Percentiles rank a stretch among this genome's conserved stretches.
Conservation (phyloP, 345 rosid species). For the Crucihimalaya himalaica region DNA sequence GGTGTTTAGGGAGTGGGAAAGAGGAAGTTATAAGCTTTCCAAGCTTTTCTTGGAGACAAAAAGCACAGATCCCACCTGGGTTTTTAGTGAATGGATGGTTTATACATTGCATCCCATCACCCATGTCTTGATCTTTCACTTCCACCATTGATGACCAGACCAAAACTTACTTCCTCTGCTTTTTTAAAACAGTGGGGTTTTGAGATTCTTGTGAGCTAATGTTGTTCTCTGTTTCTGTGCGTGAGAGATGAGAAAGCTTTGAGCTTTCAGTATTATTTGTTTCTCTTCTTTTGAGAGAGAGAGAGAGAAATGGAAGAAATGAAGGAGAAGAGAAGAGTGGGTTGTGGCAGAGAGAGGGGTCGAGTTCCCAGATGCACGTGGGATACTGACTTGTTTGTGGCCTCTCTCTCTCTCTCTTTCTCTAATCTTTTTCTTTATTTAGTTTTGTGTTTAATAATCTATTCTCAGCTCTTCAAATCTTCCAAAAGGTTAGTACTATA, state of each 20-base stretch:
- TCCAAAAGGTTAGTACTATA: neutral
- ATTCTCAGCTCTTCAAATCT: neutral
- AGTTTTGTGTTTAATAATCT: neutral
- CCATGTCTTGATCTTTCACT: constrained; percentile 62
- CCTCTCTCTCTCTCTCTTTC: too few species aligned
- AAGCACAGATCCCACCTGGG: constrained; percentile 98
- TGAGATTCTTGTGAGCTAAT: neutral
- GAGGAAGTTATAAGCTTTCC: constrained; percentile 95
- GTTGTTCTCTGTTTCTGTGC: neutral
- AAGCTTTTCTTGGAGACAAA: constrained; percentile 96
- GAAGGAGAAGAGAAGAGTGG: constrained; percentile 35
- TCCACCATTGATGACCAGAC: constrained; percentile 37
- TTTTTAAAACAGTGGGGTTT: too few species aligned
- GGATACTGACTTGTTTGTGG: constrained; percentile 37
- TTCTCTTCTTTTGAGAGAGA: constrained; percentile 40
- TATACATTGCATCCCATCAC: constrained; percentile 80
- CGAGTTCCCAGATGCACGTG: constrained; percentile 70
- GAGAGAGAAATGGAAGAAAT: constrained; percentile 32
- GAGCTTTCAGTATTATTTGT: constrained; percentile 2
- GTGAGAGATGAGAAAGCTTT: constrained; percentile 15
- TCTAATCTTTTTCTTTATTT: neutral
- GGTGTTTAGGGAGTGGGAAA: constrained; percentile 64
- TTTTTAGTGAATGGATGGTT: constrained; percentile 75
- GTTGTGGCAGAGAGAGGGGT: constrained; percentile 39
- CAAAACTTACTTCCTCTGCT: neutral